Base-by-base conservation (phyloP, 73 alveolate genomes). In the Uronychia binucleata region DNA sequence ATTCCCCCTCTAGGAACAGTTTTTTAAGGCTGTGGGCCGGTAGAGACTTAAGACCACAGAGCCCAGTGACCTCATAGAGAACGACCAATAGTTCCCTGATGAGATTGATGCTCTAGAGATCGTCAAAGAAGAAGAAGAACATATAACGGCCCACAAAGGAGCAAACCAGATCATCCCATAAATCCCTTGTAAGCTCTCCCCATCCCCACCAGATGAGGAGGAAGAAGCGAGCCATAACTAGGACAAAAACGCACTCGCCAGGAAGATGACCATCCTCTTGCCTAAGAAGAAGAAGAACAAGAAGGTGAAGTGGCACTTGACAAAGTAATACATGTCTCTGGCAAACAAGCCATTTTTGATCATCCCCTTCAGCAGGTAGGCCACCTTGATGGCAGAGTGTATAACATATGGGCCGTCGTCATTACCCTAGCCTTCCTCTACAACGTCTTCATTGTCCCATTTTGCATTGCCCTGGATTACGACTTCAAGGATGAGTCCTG, bases 1-100 rank as follows among this genome's bases (percentile, higher is more conserved):
- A 29, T 92, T 75, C 83, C 97, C 97, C 8, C 78, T 74, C 25
- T 87, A 89, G 33, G 57, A 30, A 30, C 84, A 77, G 1, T 89
- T 78, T 57, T 79, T 92, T 26, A 84, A 57, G 28, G 91, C 89
- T 0, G 92, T 92, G 0, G 97, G 87, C 1, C 34, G 76, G 67
- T 90, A 92, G 77, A 92, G 97, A 86, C 86, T 89, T 30, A 32
- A 84, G 60, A 92, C 97, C 5, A 89, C 95, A 1, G 32, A 89
- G 14, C 90, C 90, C 28, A 86, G 85, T 33, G 97, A 92, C 74
- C 74, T 92, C 13, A 46, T 75, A 1, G 89, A 83, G 31, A 77
- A 28, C 1, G 82, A 34, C 0, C 86, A 81, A 29, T 8, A 77
- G 78, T 31, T 1, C 31, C 60, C 79, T 30, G 34, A 26, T 26